Evolutionary conservation across 2,329 filamentous ascomycete species (phyloP).

Genomic region (Coleophoma cylindrospora): DNA sequence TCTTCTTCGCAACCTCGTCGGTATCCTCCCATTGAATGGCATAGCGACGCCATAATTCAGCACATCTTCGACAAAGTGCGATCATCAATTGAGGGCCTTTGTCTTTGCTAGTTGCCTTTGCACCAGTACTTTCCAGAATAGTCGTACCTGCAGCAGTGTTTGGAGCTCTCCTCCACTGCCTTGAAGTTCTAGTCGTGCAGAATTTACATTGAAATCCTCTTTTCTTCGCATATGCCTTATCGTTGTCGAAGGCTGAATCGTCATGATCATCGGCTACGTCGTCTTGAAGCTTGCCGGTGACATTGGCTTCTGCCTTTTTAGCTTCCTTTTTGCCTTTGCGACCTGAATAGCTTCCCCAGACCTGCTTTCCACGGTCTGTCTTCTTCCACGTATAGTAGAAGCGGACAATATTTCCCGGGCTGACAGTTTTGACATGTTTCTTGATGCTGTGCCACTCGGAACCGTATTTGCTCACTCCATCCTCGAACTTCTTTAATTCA

Average conservation of each 20-base stretch:
- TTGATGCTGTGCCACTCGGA: conserved; percentile 83
- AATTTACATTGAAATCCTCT: conserved; percentile 91
- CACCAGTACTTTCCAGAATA: conserved; percentile 57
- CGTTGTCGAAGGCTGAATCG: conserved; percentile 91
- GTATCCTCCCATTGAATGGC: conserved; percentile 93
- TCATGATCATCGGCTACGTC: conserved; percentile 90
- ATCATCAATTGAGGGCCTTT: conserved; percentile 71
- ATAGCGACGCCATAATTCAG: conserved; percentile 91
- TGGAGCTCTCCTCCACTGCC: conserved; percentile 89
- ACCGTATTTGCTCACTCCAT: conserved; percentile 83
- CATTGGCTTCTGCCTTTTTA: conserved; percentile 64
- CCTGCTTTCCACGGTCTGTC: conserved; percentile 73
- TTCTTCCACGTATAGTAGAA: conserved; percentile 99
- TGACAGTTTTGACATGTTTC: conserved; percentile 79
- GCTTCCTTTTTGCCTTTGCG: conserved; percentile 88
- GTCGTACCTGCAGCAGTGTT: conserved; percentile 67
- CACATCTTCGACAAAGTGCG: conserved; percentile 85
- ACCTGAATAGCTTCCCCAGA: conserved; percentile 86
- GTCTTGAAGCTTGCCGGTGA: conserved; percentile 70
- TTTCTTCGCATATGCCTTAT: conserved; percentile 72
- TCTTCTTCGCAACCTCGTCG: conserved; percentile 86
- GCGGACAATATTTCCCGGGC: conserved; percentile 75
- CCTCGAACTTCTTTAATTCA: conserved; percentile 87
- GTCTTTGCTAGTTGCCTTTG: conserved; percentile 63
- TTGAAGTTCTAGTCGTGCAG: conserved; percentile 72